A percentile compares a stretch with the other conserved stretches of the same genome.
Evolutionary conservation across 2,329 filamentous ascomycete genomes (phyloP).

Genomic region (Chaetomium sp.): DNA sequence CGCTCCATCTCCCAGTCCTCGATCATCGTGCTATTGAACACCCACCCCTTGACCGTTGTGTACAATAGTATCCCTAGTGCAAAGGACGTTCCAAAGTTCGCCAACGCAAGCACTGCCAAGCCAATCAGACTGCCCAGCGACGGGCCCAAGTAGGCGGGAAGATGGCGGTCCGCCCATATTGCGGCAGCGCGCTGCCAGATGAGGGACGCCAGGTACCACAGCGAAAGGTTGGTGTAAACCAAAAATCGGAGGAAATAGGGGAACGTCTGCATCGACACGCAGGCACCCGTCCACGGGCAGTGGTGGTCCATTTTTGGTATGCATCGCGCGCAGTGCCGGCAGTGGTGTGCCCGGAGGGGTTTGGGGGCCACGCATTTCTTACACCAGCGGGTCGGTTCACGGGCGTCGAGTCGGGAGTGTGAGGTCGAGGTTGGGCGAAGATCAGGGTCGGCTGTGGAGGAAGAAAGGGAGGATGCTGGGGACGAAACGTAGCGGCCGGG

Average conservation of each 20-base stretch:
- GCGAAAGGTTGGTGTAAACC: conserved; percentile 57
- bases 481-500: conserved; percentile 46
- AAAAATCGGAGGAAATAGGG: conserved; percentile 79
- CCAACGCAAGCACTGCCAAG: conserved; percentile 53
- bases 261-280: conserved; percentile 74
- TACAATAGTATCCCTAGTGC: conserved; percentile 58
- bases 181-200: conserved; percentile 52
- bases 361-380: conserved; percentile 68
- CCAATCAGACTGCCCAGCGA: conserved; percentile 50
- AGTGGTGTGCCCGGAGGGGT: conserved; percentile 74
- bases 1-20: conserved; percentile 69
- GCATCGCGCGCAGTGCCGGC: conserved; percentile 66
- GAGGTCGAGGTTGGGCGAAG: conserved; percentile 13
- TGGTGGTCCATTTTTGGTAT: conserved; percentile 82
- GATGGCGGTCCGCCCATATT: conserved; percentile 58
- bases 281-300: conserved; percentile 79
- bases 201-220: conserved; percentile 55
- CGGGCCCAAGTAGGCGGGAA: conserved; percentile 71
- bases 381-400: conserved; percentile 52
- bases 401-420: background rate
- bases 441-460: conserved; percentile 18
- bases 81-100: conserved; percentile 53
- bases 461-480: background rate
- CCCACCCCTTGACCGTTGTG: conserved; percentile 55
- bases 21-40: conserved; percentile 71